Evolutionary conservation across 129 eudicot genomes (phyloP), one percentile per base, ranked within the genome.

Genomic region (Artemisia annua): DNA sequence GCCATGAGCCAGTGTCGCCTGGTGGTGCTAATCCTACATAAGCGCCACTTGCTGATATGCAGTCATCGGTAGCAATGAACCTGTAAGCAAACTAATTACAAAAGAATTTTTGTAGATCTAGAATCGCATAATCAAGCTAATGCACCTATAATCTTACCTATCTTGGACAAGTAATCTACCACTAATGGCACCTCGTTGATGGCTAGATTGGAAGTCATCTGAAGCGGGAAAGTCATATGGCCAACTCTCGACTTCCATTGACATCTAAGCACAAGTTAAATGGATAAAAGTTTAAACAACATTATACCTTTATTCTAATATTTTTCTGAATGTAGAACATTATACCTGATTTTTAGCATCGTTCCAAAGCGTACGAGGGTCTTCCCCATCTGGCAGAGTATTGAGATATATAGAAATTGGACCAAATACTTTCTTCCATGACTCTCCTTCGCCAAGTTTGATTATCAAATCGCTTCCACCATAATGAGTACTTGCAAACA

Each of bases 391-490:
- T 5, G 78, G 4, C 46, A 68, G 79, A 48, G 88, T 80, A 69
- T 94, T 94, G 65, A 87, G 86, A 81, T 94, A 85, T 63, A 90
- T 80, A 62, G 85, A 94, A 63, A 94, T 81, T 0, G 98, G 98
- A 58, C 98, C 98, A 43, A 85, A 82, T 18, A 90, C 97, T 79
- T 94, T 94, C 83, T 94, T 94, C 98, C 98, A 94, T 10, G 51
- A 32, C 94, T 94, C 98, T 2, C 88, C 85, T 69, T 79, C 60
- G 12, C 76, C 79, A 55, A 94, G 83, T 71, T 86, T 88, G 3
- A 87, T 71, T 48, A 94, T 60, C 51, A 90, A 83, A 66, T 87
- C 92, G 39, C 54, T 69, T 68, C 98, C 98, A 16, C 92, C 95
- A 70, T 94, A 94, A 70, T 94, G 98, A 65, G 97, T 78, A 70